A percentile compares a stretch with the other conserved stretches of the same genome.
Conservation (phyloP, 2,329 filamentous ascomycete genomes). For the Sodiomyces alkalinus region DNA sequence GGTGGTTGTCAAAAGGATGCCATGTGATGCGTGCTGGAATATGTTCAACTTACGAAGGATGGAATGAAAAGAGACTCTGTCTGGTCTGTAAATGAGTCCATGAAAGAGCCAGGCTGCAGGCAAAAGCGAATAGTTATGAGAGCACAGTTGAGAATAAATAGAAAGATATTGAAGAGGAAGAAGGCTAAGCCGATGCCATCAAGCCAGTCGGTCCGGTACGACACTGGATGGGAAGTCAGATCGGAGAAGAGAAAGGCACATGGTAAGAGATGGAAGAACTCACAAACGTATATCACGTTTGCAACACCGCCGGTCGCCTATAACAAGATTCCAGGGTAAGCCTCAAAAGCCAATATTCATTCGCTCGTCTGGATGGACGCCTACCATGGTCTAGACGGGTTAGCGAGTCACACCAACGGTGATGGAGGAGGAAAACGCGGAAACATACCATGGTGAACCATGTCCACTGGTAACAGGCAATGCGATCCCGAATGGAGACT, state of each 20-base stretch:
- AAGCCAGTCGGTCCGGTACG: constrained; percentile 39
- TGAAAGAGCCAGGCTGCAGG: constrained; percentile 54
- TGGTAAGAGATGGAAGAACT: too few relatives aligned
- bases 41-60: constrained; percentile 41
- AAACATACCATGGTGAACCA: constrained; percentile 50
- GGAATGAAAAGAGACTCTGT: constrained; percentile 68
- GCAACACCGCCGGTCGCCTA: constrained; percentile 41
- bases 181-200: constrained; percentile 43
- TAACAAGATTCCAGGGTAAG: background rate
- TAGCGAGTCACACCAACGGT: constrained; percentile 3
- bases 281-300: constrained; percentile 30
- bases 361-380: too few relatives aligned
- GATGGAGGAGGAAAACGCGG: too few relatives aligned
- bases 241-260: too few relatives aligned
- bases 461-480: constrained; percentile 50
- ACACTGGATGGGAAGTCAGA: constrained; percentile 18
- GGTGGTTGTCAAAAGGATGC: constrained; percentile 1
- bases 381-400: constrained; percentile 17
- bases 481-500: constrained; percentile 31
- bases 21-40: too few relatives aligned
- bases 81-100: constrained; percentile 57
- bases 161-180: constrained; percentile 45
- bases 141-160: constrained; percentile 48
- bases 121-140: constrained; percentile 56
- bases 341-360: too few relatives aligned